phyloP scores from a whole-genome alignment of 1,284 basidiomycete genomes.

The Chondrostereum purpureum region DNA sequence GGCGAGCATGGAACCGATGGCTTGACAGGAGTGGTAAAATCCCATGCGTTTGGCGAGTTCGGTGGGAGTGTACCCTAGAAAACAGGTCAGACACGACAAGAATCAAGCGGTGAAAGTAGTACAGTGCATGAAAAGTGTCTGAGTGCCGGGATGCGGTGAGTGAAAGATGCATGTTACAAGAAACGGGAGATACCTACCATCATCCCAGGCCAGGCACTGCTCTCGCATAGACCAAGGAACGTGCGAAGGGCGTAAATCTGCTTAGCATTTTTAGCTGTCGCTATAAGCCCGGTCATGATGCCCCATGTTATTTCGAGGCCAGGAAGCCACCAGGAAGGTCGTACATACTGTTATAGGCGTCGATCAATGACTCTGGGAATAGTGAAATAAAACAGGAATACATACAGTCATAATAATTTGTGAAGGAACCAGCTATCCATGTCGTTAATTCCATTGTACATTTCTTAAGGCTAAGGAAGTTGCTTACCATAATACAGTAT shows the following conservation, averaged over 20 bases:
- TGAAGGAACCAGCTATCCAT: slow-evolving; percentile 12
- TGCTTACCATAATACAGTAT: slow-evolving; percentile 12
- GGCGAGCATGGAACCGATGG: slow-evolving; percentile 13
- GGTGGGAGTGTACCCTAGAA: slow-evolving; percentile 11
- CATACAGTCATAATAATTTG: slow-evolving; percentile 16
- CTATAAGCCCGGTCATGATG: slow-evolving; percentile 11
- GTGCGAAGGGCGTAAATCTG: slow-evolving; percentile 13
- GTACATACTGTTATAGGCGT: slow-evolving; percentile 6
- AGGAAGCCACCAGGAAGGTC: slow-evolving; percentile 13
- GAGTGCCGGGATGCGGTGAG: not conserved
- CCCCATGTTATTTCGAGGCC: slow-evolving; percentile 12
- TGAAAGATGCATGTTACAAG: not conserved
- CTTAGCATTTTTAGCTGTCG: slow-evolving; percentile 7
- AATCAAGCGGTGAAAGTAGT: not conserved
- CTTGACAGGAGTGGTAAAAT: slow-evolving; percentile 14
- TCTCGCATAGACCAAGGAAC: slow-evolving; percentile 13
- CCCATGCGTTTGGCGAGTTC: slow-evolving; percentile 15
- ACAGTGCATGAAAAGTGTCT: slow-evolving; percentile 13
- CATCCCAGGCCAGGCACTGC: slow-evolving; percentile 14
- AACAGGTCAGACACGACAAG: not conserved
- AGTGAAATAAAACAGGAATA: no score
- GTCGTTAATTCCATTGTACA: not conserved
- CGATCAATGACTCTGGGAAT: not conserved
- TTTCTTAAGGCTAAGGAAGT: no score
- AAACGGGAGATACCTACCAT: slow-evolving; percentile 6